Evolutionary conservation across 768 basidiomycete genomes (phyloP), one percentile per base, ranked within the genome.

Genomic region (Cubamyces lactineus): DNA sequence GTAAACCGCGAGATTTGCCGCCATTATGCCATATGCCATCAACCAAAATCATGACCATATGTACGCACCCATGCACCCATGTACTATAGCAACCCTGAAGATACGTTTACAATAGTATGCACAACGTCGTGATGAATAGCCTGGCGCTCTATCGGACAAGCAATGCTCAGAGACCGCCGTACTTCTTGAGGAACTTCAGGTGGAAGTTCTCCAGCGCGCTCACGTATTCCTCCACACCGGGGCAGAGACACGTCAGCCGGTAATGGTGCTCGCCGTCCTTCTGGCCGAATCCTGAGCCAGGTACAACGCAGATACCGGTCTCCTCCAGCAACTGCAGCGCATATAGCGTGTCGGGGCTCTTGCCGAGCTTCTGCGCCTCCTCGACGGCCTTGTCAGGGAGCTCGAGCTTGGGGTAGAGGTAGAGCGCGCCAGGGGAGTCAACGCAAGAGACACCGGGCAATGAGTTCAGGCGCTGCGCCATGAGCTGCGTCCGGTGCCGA

Each of bases 241-340:
- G 95, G 69, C 95, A 97, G 66, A 98, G 77, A 69, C 96, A 97
- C 8, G 97, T 99, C 73, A 98, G 76, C 39, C 96, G 79, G 72
- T 97, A 89, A 76, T 99, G 96, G 76, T 86, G 88, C 70, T 95
- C 89, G 24, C 91, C 94, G 52, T 90, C 87, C 75, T 83, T 89
- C 79, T 98, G 96, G 5, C 96, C 96, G 73, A 99, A 99, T 0
- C 96, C 96, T 50, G 87, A 88, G 0, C 96, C 96, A 5, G 95
- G 92, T 5, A 98, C 92, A 21, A 92, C 91, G 69, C 95, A 97
- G 65, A 98, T 97, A 5, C 94, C 94, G 0, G 94, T 95, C 73
- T 83, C 82, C 64, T 96, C 93, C 53, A 99, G 81, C 53, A 99
- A 73, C 66, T 82, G 84, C 40, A 96, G 79, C 21, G 92, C 84